These are phyloP conservation scores for Neocallimastix lanati DNA, from an alignment of 192 early-diverging fungal genomes.

Conservation along the genomic window DNA sequence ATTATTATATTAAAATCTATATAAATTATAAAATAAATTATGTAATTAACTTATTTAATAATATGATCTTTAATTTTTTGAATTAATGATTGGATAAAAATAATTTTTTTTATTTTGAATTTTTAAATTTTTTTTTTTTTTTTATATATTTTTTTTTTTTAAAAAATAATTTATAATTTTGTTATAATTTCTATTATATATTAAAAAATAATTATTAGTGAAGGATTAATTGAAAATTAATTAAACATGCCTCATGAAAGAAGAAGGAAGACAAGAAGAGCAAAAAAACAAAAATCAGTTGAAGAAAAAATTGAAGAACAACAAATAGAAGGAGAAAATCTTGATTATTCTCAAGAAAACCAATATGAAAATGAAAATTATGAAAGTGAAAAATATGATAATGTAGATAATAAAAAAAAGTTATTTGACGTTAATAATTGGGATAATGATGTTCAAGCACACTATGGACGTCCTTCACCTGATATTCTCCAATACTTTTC, in stretches of 20 bases:
- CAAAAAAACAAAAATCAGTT: not conserved
- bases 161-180: too few species aligned
- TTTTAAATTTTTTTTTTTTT: too few species aligned
- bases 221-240: too few species aligned
- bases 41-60: too few species aligned
- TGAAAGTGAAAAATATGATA: not conserved
- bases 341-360: not conserved
- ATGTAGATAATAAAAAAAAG: not conserved
- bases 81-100: too few species aligned
- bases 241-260: not conserved
- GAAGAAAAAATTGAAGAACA: not conserved
- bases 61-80: too few species aligned
- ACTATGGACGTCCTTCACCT: not conserved
- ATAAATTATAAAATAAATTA: too few species aligned
- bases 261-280: not conserved
- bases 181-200: too few species aligned
- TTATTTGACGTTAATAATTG: not conserved
- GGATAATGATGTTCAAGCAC: not conserved
- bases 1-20: too few species aligned
- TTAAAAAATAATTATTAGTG: too few species aligned
- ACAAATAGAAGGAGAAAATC: not conserved
- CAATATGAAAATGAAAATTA: not conserved
- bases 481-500: conserved; percentile 11
- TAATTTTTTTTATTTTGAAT: too few species aligned
- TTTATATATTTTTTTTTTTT: too few species aligned